Evolutionary conservation across 768 basidiomycete genomes (phyloP), one percentile per base, ranked within the genome.

Genomic region (Galerina marginata): DNA sequence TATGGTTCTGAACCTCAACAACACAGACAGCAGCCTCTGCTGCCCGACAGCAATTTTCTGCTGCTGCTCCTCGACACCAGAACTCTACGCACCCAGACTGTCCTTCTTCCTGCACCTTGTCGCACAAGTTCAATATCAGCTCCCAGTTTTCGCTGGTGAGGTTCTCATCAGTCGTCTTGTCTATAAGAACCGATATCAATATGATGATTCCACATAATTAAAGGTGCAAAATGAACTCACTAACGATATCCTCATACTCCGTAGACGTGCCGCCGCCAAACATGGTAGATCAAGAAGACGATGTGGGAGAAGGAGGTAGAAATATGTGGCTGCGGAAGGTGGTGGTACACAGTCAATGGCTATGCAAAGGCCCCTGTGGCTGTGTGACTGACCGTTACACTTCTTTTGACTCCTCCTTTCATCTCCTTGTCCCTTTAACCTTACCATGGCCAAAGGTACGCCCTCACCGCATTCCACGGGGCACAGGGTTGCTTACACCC

Each of bases 161-260:
- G 73, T 95, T 95, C 84, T 99, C 97, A 73, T 96, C 94, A n/a
- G 97, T 99, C 37, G 96, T 92, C 77, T 97, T 96, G 68, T 76
- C 96, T 97, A 75, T 23, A 54, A 15, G 14, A 33, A 44, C 44
- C 45, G 62, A 62, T 10, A 59, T 42, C 53, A 61, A 62, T 46
- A 29, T 33, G 4, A 7, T 33, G 29, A 57, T 47, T 53, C 57
- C 29, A 51, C 47, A 10, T 33, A 44, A 38, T 37, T 26, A 48
- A 36, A 12, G 6, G 39, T 26, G 52, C 44, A 56, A 40, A 33
- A 16, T 16, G 7, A 37, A 87, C 92, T 72, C 65, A 95, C 95
- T 85, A 74, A 97, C 92, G 58, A 95, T 84, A 54, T 96, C 95
- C 70, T 98, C 96, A 75, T 96, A 97, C 6, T 91, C 82, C 67